Evolutionary conservation across 1,139 yeast species (phyloP).

Genomic region (Saccharomyces pastorianus): DNA sequence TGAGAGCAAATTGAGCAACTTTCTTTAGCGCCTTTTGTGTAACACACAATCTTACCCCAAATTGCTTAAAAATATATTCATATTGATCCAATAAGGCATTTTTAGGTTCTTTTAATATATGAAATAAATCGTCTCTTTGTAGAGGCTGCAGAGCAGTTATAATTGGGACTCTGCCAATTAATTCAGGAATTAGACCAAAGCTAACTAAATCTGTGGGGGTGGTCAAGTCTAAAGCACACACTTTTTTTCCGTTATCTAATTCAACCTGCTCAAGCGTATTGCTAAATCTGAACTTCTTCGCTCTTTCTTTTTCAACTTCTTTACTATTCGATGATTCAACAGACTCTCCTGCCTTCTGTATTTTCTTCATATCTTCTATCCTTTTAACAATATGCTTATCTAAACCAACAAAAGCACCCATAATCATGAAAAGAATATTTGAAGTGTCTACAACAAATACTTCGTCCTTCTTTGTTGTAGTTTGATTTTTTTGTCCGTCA

Average conservation of each 20-base stretch:
- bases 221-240: conserved; percentile 37
- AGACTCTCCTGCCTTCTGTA: conserved; percentile 7
- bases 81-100: conserved; percentile 45
- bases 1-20: conserved; percentile 39
- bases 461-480: conserved; percentile 33
- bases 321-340: background rate
- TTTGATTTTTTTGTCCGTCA: conserved; percentile 30
- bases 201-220: conserved; percentile 41
- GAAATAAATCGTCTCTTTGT: conserved; percentile 36
- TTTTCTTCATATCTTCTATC: conserved; percentile 17
- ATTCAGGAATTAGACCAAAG: conserved; percentile 47
- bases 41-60: conserved; percentile 41
- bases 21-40: conserved; percentile 39
- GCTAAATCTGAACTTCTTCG: conserved; percentile 16
- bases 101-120: conserved; percentile 44
- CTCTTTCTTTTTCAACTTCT: conserved; percentile 9
- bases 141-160: conserved; percentile 41
- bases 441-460: conserved; percentile 42
- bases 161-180: conserved; percentile 47
- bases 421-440: conserved; percentile 42
- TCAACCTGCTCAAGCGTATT: conserved; percentile 31
- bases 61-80: conserved; percentile 41
- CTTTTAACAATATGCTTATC: conserved; percentile 39
- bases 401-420: conserved; percentile 52
- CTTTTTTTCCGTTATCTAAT: conserved; percentile 31